Evolutionary conservation across 495 filamentous ascomycete species (phyloP).

Genomic region (Xylaria intraflava): DNA sequence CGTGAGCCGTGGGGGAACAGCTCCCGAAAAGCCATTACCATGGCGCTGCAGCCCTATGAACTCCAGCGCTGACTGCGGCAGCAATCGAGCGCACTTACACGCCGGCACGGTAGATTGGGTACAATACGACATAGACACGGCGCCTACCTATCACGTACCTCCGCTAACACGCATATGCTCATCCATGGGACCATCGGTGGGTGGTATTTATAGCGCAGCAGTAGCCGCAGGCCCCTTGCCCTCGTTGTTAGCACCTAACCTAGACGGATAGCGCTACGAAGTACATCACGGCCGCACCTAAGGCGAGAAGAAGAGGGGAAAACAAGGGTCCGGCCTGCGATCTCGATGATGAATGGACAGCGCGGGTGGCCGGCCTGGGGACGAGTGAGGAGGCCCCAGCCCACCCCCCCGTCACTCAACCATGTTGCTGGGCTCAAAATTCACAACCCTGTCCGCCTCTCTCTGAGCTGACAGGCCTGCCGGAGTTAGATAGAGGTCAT

Average conservation of each 20-base stretch:
- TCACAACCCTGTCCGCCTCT: not conserved
- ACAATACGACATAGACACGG: too few relatives aligned
- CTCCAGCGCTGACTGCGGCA: not conserved
- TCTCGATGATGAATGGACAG: not conserved
- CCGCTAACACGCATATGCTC: too few relatives aligned
- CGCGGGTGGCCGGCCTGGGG: not conserved
- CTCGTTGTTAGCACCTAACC: too few relatives aligned
- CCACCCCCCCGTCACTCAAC: conserved; percentile 1
- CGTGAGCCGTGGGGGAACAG: too few relatives aligned
- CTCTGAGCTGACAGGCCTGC: not conserved
- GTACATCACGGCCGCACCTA: too few relatives aligned
- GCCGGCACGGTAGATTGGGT: too few relatives aligned
- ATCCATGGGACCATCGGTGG: too few relatives aligned
- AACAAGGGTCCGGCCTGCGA: not conserved
- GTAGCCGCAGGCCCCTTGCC: too few relatives aligned
- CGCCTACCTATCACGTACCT: too few relatives aligned
- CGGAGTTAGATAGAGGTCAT: not conserved
- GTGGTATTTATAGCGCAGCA: too few relatives aligned
- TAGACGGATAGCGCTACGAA: too few relatives aligned
- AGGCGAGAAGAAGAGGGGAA: too few relatives aligned
- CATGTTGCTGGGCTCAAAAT: conserved; percentile 1
- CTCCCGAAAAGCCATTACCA: not conserved
- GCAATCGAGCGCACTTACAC: not conserved
- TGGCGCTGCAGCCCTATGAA: conserved; percentile 9
- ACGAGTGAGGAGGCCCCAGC: not conserved